These are phyloP conservation scores for Pulveroboletus frians DNA, from an alignment of 768 basidiomycete species.

Conservation along the genomic window DNA sequence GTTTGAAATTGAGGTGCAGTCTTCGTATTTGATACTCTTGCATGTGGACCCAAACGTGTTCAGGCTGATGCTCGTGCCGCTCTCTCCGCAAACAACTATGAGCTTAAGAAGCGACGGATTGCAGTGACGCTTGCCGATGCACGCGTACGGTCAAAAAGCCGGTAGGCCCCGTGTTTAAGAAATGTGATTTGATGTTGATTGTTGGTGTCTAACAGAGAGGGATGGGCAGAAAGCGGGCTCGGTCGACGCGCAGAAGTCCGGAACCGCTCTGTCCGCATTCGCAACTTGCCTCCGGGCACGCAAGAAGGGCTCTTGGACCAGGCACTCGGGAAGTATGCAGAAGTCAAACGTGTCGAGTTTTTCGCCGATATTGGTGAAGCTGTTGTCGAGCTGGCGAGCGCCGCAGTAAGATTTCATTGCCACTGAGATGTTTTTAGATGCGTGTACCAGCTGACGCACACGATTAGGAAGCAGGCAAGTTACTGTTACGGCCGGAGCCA, in stretches of 20 bases:
- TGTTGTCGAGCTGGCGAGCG: constrained; percentile 58
- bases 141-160: constrained; percentile 50
- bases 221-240: constrained; percentile 50
- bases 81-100: constrained; percentile 77
- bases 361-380: constrained; percentile 59
- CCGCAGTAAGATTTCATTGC: constrained; percentile 45
- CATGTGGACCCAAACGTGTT: background rate
- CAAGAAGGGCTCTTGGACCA: constrained; percentile 95
- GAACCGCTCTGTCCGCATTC: constrained; percentile 71
- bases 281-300: constrained; percentile 65
- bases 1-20: constrained; percentile 69
- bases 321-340: constrained; percentile 69
- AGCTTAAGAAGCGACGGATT: constrained; percentile 85
- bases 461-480: constrained; percentile 73
- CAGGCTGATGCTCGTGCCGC: constrained; percentile 69
- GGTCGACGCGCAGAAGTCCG: constrained; percentile 52
- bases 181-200: background rate
- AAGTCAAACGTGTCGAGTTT: constrained; percentile 70
- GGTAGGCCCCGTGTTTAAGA: constrained; percentile 35
- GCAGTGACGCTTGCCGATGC: constrained; percentile 83
- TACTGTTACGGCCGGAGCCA: constrained; percentile 68
- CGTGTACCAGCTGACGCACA: background rate
- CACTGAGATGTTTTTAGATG: background rate
- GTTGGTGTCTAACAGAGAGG: constrained; percentile 29
- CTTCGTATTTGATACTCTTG: background rate